Conservation (phyloP, 768 basidiomycete genomes). For the Dioszegia aurantiaca region DNA sequence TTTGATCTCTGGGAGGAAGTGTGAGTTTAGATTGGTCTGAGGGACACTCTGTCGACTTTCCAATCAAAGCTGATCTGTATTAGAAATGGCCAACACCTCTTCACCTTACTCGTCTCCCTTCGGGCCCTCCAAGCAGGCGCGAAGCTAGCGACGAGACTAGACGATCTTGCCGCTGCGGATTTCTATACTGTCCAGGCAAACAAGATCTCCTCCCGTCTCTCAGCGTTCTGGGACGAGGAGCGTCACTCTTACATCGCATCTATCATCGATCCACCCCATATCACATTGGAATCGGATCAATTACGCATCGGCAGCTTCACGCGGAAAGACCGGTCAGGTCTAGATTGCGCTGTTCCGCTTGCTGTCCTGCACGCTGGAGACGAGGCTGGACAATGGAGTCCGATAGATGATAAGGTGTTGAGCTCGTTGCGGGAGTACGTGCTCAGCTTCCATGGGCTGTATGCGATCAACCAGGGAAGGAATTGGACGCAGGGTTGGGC, state of each 20-base stretch:
- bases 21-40: constrained; percentile 21
- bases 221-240: constrained; percentile 36
- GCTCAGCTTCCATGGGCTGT: constrained; percentile 45
- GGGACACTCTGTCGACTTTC: constrained; percentile 10
- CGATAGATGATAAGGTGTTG: constrained; percentile 27
- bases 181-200: constrained; percentile 35
- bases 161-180: constrained; percentile 37
- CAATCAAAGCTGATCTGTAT: not conserved
- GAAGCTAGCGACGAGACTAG: constrained; percentile 34
- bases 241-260: not conserved
- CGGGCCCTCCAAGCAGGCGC: constrained; percentile 47
- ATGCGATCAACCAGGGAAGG: constrained; percentile 42
- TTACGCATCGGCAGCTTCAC: not conserved
- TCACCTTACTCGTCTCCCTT: constrained; percentile 44
- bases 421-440: constrained; percentile 43
- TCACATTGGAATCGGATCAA: not conserved
- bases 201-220: constrained; percentile 10
- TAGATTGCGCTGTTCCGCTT: constrained; percentile 49
- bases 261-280: not conserved
- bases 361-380: constrained; percentile 35
- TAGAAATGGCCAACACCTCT: constrained; percentile 47
- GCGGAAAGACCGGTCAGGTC: not conserved
- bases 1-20: constrained; percentile 53
- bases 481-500: constrained; percentile 43
- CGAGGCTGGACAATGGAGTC: constrained; percentile 3